Conservation (phyloP, 2,329 filamentous ascomycete genomes). For the Emmonsiellopsis sp. region DNA sequence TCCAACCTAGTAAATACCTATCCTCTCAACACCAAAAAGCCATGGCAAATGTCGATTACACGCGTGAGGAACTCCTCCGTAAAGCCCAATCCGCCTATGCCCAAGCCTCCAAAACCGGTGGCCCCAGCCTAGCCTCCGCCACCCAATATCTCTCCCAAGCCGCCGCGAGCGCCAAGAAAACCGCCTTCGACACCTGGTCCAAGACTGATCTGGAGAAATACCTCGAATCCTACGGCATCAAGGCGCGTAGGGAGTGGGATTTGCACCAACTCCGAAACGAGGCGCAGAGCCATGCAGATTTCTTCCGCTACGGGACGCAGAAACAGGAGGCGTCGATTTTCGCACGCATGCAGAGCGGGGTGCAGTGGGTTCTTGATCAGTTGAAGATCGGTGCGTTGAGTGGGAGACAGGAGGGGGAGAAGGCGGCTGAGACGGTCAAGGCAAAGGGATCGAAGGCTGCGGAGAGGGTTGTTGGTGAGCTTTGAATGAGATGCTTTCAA, state of each 20-base stretch:
- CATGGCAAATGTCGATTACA: slow-evolving; percentile 53
- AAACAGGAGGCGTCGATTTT: slow-evolving; percentile 55
- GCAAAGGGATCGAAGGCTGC: slow-evolving; percentile 24
- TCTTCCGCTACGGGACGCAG: slow-evolving; percentile 66
- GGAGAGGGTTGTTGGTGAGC: not conserved
- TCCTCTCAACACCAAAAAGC: slow-evolving; percentile 42
- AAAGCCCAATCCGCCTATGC: slow-evolving; percentile 40
- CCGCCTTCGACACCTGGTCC: slow-evolving; percentile 63
- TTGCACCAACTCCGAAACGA: slow-evolving; percentile 60
- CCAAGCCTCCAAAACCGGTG: slow-evolving; percentile 39
- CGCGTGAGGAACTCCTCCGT: slow-evolving; percentile 62
- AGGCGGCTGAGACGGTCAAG: slow-evolving; percentile 35
- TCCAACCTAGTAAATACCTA: slow-evolving; percentile 35
- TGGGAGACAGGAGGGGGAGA: slow-evolving; percentile 39
- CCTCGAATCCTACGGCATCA: slow-evolving; percentile 67
- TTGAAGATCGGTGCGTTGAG: slow-evolving; percentile 39
- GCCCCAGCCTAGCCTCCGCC: slow-evolving; percentile 48
- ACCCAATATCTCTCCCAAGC: slow-evolving; percentile 61
- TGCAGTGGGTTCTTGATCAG: slow-evolving; percentile 41
- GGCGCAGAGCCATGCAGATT: slow-evolving; percentile 63
- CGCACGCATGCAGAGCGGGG: slow-evolving; percentile 47
- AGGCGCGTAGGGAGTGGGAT: slow-evolving; percentile 57
- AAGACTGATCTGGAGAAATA: slow-evolving; percentile 65
- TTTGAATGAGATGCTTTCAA: not conserved
- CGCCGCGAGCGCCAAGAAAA: slow-evolving; percentile 56